Base-by-base conservation (phyloP, 73 alveolate species). In the Strombidium stylifer region DNA sequence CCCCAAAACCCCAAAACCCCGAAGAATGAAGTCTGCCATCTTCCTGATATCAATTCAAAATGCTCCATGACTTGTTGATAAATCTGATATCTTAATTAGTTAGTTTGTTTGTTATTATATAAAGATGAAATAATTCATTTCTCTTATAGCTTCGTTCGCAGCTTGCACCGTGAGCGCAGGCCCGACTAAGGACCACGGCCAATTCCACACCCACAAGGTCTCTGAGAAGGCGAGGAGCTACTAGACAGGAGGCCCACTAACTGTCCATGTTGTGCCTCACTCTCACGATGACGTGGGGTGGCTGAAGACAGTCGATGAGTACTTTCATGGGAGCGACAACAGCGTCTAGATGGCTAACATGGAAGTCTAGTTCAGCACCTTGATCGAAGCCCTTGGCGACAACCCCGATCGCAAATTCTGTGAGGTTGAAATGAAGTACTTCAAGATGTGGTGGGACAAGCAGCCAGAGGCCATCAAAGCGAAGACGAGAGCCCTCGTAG, bases 281-380 rank as follows among this genome's bases (percentile, higher is more conserved):
- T 77, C 99, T n/a, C 99, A 96, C 69, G 99, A 96, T 57, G 99
- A 96, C 67, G 97, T 95, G 42, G 99, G 99, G 16, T 96, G 99
- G 99, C 82, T 94, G 15, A 89, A 90, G 84, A 89, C 99, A 3
- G 96, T 89, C 30, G 98, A 92, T 51, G 89, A 90, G 50, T 90
- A 81, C 71, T 85, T 55, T 48, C 21, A 77, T 14, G 86, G 90
- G 14, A 61, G 73, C 20, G 61, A 60, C 46, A 32, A 60, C 10
- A 16, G 49, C 40, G 48, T 50, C 37, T 52, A 58, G 65, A 0
- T 10, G 3, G 86, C 86, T 24, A 57, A 66, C 19, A 82, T 60
- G 54, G 42, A 49, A 64, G 23, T 53, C 55, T 49, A 73, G 66
- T 41, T 82, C 18, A 72, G 65, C 68, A 60, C 69, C 26, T 69